Evolutionary conservation across 2,329 filamentous ascomycete species (phyloP).

Genomic region (Chrysoporthe deuterocubensis): DNA sequence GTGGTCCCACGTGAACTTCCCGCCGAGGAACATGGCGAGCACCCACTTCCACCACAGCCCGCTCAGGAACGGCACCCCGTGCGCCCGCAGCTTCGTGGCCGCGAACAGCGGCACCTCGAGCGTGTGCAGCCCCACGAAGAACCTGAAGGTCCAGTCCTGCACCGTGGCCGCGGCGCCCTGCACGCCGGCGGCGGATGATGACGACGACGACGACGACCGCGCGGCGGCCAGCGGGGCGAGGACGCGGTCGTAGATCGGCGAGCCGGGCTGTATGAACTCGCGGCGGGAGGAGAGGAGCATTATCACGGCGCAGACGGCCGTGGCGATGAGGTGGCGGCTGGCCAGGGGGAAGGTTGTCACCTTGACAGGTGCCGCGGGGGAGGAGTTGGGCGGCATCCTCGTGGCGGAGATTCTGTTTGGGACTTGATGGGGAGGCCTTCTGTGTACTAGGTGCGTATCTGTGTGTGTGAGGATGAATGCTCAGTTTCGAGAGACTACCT

Average conservation of each 20-base stretch:
- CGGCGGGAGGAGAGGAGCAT: slow-evolving; percentile 16
- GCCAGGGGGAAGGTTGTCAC: slow-evolving; percentile 23
- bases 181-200: neutral
- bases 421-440: neutral
- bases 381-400: slow-evolving; percentile 5
- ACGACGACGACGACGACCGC: too few species aligned
- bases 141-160: slow-evolving; percentile 8
- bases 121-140: slow-evolving; percentile 3
- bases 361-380: slow-evolving; percentile 16
- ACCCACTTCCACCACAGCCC: slow-evolving; percentile 25
- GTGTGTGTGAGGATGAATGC: neutral
- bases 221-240: slow-evolving; percentile 10
- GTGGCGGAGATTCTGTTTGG: neutral
- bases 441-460: neutral
- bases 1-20: slow-evolving; percentile 13
- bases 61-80: slow-evolving; percentile 23
- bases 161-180: neutral
- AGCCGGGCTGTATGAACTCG: slow-evolving; percentile 22
- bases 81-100: slow-evolving; percentile 20
- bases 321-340: slow-evolving; percentile 6
- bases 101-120: slow-evolving; percentile 24
- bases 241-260: slow-evolving; percentile 13
- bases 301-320: slow-evolving; percentile 7
- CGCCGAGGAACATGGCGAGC: neutral
- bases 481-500: neutral